Percentiles rank a stretch among this genome's conserved stretches.
phyloP scores from a whole-genome alignment of 192 early-diverging fungal genomes.

The Coemansia erecta region DNA sequence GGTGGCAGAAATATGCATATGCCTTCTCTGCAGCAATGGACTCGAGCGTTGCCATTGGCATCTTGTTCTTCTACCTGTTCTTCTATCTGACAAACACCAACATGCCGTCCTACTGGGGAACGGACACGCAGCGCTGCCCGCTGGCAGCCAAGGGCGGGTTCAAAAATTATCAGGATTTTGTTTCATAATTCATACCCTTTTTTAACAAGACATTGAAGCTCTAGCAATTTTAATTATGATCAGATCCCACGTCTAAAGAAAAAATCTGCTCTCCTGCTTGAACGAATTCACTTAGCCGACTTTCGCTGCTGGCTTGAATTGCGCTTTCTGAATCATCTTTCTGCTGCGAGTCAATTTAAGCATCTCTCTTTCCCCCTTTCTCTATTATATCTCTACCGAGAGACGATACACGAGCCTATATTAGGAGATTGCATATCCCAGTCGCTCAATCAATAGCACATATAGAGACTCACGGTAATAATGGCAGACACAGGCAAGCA shows the following conservation, averaged over 20 bases:
- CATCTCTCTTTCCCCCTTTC: too few species aligned
- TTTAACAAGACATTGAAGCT: neutral
- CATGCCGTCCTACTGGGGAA: conserved; percentile 11
- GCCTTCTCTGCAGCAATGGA: conserved; percentile 51
- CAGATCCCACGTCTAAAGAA: too few species aligned
- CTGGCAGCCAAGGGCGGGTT: conserved; percentile 10
- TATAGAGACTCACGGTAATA: neutral
- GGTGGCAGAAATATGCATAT: conserved; percentile 65
- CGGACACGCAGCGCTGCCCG: conserved; percentile 3
- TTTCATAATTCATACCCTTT: neutral
- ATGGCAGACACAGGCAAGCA: conserved; percentile 27
- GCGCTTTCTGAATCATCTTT: too few species aligned
- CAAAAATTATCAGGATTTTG: conserved; percentile 10
- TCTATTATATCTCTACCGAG: too few species aligned
- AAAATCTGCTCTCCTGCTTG: too few species aligned
- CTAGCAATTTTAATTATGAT: too few species aligned
- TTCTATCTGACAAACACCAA: conserved; percentile 5
- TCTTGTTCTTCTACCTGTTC: conserved; percentile 52
- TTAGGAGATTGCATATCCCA: too few species aligned
- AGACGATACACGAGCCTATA: neutral
- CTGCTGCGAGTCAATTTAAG: too few species aligned
- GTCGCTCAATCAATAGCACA: neutral
- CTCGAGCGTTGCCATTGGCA: conserved; percentile 47
- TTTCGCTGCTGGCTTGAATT: too few species aligned
- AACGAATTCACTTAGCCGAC: too few species aligned